Percentiles rank a stretch among this genome's conserved stretches.
These are phyloP conservation scores for Boletus coccyginus DNA, from an alignment of 768 basidiomycete genomes.

Conservation along the genomic window DNA sequence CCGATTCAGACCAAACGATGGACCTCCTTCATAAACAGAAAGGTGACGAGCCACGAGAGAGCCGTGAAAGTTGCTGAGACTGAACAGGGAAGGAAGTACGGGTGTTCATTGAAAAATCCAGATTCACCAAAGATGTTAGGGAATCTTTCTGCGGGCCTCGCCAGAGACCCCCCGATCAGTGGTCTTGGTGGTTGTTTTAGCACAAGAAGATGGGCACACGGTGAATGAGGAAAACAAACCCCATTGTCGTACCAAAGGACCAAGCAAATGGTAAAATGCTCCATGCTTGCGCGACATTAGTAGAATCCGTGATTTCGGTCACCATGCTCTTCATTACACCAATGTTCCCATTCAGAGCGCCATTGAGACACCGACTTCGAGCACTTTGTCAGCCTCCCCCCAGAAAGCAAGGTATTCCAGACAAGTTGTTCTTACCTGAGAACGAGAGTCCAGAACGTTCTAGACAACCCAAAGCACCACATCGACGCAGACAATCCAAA, in stretches of 20 bases:
- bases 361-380: conserved; percentile 42
- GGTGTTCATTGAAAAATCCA: conserved; percentile 59
- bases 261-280: conserved; percentile 55
- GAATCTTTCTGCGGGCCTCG: conserved; percentile 64
- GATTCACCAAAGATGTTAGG: conserved; percentile 55
- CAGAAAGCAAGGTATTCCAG: neutral
- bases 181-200: conserved; percentile 44
- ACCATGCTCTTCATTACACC: conserved; percentile 48
- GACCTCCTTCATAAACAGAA: conserved; percentile 57
- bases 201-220: neutral
- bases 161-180: conserved; percentile 62
- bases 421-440: conserved; percentile 30
- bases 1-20: neutral
- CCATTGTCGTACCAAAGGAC: conserved; percentile 40
- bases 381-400: neutral
- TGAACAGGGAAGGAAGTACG: conserved; percentile 73
- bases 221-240: conserved; percentile 31
- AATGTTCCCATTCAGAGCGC: conserved; percentile 55
- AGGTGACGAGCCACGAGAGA: conserved; percentile 47
- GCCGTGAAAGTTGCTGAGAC: conserved; percentile 55
- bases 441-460: conserved; percentile 42
- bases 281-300: conserved; percentile 41
- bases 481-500: conserved; percentile 45
- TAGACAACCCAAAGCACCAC: conserved; percentile 48
- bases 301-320: conserved; percentile 40